Evolutionary conservation across 495 filamentous ascomycete genomes (phyloP), one percentile per base, ranked within the genome.

Genomic region (Lasiosphaeria ovina): DNA sequence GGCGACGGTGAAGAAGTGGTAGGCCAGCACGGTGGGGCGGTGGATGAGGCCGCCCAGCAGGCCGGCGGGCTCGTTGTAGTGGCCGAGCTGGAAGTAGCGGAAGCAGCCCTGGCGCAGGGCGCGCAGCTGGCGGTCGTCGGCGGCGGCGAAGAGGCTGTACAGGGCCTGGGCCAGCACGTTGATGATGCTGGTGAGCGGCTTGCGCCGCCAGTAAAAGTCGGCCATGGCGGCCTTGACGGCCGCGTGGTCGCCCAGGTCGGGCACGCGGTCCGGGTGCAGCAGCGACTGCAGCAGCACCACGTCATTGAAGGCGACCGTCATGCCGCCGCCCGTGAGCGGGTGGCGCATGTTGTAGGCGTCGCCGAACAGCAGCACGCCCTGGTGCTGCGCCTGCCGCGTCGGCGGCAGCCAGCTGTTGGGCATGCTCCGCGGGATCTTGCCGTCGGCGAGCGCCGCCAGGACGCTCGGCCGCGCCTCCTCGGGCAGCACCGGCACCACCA

Each of bases 341-440:
- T 97, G 93, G 4, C 93, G 89, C 93, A 97, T 97, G 76, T 97
- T 97, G 77, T 93, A 86, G 7, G 93, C 93, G 74, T 97, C 93
- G 58, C 93, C 93, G 17, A 97, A 77, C 35, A 98, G 76, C 40
- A 96, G 77, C 62, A 97, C 76, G 10, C 94, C 94, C 0, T 87
- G 83, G 3, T 86, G 83, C 49, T 80, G 83, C 62, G 86, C 84
- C 50, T 88, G 86, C 32, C 76, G 77, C 9, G 85, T 80, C 0
- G 93, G 83, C 14, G 94, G 91, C 4, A 98, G 83, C 79, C 88
- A 98, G 42, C 85, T 90, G 74, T 98, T 98, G 6, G 94, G 95
- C 94, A 98, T 98, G 53, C 83, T 89, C 42, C 84, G 79, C 11
- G 81, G 82, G 63, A 83, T 82, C 58, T 91, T 76, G 58, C 84